Percentiles rank a stretch among this genome's conserved stretches.
Conservation (phyloP, 169 alveolate species). For the Plasmodium chabaudi region DNA sequence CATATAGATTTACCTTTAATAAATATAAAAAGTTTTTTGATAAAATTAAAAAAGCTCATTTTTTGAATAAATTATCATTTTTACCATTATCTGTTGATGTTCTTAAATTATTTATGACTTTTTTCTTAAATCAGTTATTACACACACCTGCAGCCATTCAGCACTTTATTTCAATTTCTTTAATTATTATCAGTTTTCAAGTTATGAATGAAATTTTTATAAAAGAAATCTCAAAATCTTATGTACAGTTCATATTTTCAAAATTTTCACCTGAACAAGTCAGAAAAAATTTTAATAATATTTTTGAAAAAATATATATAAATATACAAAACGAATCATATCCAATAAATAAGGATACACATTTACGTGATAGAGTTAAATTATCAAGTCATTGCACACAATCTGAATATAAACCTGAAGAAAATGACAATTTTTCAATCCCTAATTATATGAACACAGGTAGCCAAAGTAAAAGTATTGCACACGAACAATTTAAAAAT, state of each 20-base stretch:
- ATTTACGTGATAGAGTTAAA: background rate
- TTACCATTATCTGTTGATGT: conserved; percentile 47
- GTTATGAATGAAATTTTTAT: conserved; percentile 69
- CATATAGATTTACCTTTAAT: conserved; percentile 60
- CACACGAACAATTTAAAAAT: conserved; percentile 10
- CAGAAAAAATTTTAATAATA: conserved; percentile 26
- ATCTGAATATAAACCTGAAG: background rate
- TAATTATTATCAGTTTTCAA: conserved; percentile 42
- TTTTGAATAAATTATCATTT: conserved; percentile 50
- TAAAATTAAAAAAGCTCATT: conserved; percentile 37
- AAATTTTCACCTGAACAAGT: conserved; percentile 4
- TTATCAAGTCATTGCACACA: background rate
- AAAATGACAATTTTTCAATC: background rate
- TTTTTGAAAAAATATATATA: conserved; percentile 6
- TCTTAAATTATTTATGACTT: conserved; percentile 40
- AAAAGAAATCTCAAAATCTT: conserved; percentile 58
- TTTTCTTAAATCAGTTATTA: conserved; percentile 41
- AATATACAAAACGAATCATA: conserved; percentile 1
- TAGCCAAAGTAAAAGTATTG: background rate
- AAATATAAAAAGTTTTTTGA: conserved; percentile 38
- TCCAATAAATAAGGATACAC: background rate
- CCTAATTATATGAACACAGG: background rate
- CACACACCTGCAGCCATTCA: conserved; percentile 34
- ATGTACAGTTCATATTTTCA: conserved; percentile 41
- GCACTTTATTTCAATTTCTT: conserved; percentile 59